Base-by-base conservation (phyloP, 2,329 filamentous ascomycete species). In the Stemphylium lycopersici region DNA sequence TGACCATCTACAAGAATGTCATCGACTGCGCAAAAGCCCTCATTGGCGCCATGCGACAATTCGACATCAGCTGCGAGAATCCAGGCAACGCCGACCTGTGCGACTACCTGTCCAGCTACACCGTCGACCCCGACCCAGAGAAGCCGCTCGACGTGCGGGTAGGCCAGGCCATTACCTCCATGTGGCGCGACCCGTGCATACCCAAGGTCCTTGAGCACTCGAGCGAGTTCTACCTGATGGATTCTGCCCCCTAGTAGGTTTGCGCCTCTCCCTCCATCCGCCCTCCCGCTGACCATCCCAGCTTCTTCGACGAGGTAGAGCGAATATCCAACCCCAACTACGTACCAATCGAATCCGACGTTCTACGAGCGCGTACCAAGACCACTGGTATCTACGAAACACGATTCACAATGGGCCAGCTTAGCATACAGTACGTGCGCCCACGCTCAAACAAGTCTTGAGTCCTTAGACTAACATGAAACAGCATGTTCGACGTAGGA, bases 371-470 rank as follows among this genome's bases (percentile, higher is more conserved):
- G 63, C 84, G 95, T 84, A 98, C 95, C 34, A 99, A 99, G 78
- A 99, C 95, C 1, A 99, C 95, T 0, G 95, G 95, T 81, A 99
- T 99, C 67, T 99, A 99, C 79, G 95, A 99, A 78, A 99, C 95
- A 44, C 86, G 95, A 65, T 99, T 99, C 75, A 92, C 95, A 65
- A 99, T 99, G 95, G 95, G 93, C 32, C 93, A 96, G 72, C 82
- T 99, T 58, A 98, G 93, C 79, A 99, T 99, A 79, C 95, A 99
- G 93, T 98, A 85, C 76, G 92, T 78, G 40, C 42, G 31, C 43
- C 29, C 22, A 24, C 18, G 32, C 36, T 34, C 39, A 55, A 56
- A 50, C 56, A 50, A 32, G 22, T 40, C 36, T 53, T 31, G 18
- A 48, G 55, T 43, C 36, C 40, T 57, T 62, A 52, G 49, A 64